phyloP scores from a whole-genome alignment of 768 basidiomycete species.

The Mycena indigotica region DNA sequence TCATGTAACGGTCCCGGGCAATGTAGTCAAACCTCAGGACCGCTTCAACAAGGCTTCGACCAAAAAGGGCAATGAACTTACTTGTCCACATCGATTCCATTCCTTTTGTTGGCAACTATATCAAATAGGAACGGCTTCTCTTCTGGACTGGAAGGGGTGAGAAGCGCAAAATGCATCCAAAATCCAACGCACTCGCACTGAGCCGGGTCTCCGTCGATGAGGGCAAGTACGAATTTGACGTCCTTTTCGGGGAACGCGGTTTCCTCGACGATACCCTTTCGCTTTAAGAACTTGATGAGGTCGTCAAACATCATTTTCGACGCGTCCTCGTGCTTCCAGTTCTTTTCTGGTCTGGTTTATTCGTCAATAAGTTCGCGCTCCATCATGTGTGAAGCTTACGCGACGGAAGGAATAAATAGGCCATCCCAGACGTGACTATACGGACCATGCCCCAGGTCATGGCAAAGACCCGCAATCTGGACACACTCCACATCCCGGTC shows the following conservation, averaged over 20 bases:
- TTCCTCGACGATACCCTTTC: conserved; percentile 47
- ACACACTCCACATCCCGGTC: conserved; percentile 76
- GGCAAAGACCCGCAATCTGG: conserved; percentile 79
- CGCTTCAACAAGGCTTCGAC: background rate
- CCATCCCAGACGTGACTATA: conserved; percentile 87
- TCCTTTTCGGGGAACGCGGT: conserved; percentile 47
- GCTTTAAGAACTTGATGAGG: conserved; percentile 58
- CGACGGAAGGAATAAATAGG: conserved; percentile 64
- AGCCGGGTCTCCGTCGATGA: conserved; percentile 65
- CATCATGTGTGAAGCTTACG: conserved; percentile 53
- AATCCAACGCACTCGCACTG: conserved; percentile 54
- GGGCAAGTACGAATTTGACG: conserved; percentile 67
- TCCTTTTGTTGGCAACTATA: conserved; percentile 80
- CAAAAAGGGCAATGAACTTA: conserved; percentile 26
- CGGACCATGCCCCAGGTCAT: conserved; percentile 85
- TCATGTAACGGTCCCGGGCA: conserved; percentile 68
- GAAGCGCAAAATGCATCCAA: background rate
- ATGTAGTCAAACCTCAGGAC: conserved; percentile 77
- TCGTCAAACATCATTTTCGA: conserved; percentile 84
- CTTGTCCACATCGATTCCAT: conserved; percentile 90
- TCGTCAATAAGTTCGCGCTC: no score
- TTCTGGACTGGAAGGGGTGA: conserved; percentile 25
- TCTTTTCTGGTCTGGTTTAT: conserved; percentile 42
- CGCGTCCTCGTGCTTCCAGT: conserved; percentile 78
- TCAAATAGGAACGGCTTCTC: conserved; percentile 81